These are phyloP conservation scores for Luffa aegyptiaca DNA, from an alignment of 306 rosid genomes.

Conservation along the genomic window DNA sequence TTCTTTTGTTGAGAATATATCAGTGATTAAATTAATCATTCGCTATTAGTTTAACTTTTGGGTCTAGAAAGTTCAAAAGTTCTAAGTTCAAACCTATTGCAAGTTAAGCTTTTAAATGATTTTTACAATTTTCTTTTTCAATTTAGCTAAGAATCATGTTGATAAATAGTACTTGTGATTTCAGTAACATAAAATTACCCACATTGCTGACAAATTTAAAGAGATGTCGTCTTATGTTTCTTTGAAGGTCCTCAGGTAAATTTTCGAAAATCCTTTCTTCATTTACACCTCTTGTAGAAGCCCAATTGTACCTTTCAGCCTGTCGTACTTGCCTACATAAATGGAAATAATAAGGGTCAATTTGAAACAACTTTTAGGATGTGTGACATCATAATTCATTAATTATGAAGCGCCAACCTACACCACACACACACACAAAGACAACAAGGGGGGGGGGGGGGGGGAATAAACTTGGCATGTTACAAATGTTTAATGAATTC, in stretches of 20 bases:
- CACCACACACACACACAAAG: no score
- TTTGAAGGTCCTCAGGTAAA: slow-evolving; percentile 78
- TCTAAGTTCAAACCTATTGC: background rate
- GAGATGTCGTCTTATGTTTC: slow-evolving; percentile 74
- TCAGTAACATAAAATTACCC: slow-evolving; percentile 10
- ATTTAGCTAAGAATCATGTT: background rate
- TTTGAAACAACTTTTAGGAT: background rate
- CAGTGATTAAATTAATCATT: background rate
- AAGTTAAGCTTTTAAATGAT: background rate
- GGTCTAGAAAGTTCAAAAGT: background rate
- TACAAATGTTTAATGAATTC: background rate
- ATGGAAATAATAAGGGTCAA: slow-evolving; percentile 5
- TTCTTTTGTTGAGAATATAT: background rate
- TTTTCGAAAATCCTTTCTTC: slow-evolving; percentile 67
- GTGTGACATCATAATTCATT: no score
- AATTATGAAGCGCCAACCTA: no score
- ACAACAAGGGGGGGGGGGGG: no score
- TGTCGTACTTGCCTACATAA: slow-evolving; percentile 54
- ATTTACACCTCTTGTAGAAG: slow-evolving; percentile 89
- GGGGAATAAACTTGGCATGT: background rate
- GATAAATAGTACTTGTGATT: background rate
- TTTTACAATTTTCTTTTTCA: background rate
- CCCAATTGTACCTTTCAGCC: slow-evolving; percentile 78
- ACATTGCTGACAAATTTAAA: slow-evolving; percentile 50
- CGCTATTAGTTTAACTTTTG: background rate